Evolutionary conservation across 2,329 filamentous ascomycete species (phyloP).

Genomic region (Fusarium subglutinans): DNA sequence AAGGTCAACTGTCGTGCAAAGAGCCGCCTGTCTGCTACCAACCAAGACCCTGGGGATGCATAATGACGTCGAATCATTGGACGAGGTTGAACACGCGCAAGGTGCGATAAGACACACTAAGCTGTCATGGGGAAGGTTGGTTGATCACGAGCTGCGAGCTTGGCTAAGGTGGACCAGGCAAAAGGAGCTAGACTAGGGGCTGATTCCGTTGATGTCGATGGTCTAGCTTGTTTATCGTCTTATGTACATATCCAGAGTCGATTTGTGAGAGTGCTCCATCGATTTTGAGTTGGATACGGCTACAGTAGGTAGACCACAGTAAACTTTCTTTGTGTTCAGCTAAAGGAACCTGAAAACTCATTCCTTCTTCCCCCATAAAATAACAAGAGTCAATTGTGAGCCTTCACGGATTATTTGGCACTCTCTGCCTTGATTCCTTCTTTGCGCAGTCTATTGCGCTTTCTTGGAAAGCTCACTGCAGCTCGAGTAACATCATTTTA

Average conservation of each 20-base stretch:
- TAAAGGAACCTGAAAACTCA: background rate
- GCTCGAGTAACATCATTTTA: constrained; percentile 16
- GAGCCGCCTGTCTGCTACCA: constrained; percentile 26
- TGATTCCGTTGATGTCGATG: constrained; percentile 12
- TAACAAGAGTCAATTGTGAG: background rate
- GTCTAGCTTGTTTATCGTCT: constrained; percentile 18
- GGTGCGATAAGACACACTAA: constrained; percentile 34
- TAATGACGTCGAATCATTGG: constrained; percentile 39
- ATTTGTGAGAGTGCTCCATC: constrained; percentile 13
- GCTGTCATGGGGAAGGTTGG: constrained; percentile 19
- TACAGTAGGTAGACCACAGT: background rate
- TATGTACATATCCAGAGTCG: constrained; percentile 16
- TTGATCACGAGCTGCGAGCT: constrained; percentile 40
- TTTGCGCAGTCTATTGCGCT: background rate
- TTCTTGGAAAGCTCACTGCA: constrained; percentile 26
- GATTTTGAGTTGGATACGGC: background rate
- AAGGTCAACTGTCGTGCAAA: constrained; percentile 17
- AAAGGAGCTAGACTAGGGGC: constrained; percentile 14
- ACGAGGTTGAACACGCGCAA: constrained; percentile 34
- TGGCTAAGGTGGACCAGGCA: constrained; percentile 31
- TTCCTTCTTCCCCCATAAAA: constrained; percentile 2
- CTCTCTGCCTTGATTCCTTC: background rate
- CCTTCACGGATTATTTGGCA: background rate
- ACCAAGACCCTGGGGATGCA: constrained; percentile 27
- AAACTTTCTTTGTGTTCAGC: constrained; percentile 4